Evolutionary conservation across 805 yeast species (phyloP), one percentile per base, ranked within the genome.

Genomic region (Candida xyloterini): DNA sequence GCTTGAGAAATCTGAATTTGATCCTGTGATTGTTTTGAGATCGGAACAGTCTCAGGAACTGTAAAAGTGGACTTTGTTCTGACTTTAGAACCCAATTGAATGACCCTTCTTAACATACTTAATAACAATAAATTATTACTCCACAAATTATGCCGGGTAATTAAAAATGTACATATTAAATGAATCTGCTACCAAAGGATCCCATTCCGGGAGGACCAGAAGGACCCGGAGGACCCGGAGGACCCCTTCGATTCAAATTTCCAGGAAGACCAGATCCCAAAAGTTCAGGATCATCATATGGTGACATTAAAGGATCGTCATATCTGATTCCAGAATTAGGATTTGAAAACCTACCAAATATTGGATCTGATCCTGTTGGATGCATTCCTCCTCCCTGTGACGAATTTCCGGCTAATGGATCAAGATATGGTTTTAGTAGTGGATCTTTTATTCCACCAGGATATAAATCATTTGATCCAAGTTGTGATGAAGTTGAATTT

Each of bases 401-500:
- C 6, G 38, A 18, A 22, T 44, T 38, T 0, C 44, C 34, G 3
- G 49, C 40, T 6, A 57, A 47, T 3, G 78, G 78, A 47, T 73
- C 78, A 4, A 71, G 27, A 30, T 50, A 67, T 1, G 77, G 75
- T 40, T 57, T 58, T 46, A 74, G 44, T 2, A 50, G 46, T 3
- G 81, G 81, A 37, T 71, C 53, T 38, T 59, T 56, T 13, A 46
- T 37, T 8, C 59, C 59, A 54, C 44, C 63, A 49, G 82, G 83
- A 43, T 72, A 64, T 30, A 76, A 57, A 52, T 79, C 84, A 10
- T 65, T 53, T 23, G 68, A 72, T 0, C 84, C 84, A 27, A 74
- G 65, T 7, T 32, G 32, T 0, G 66, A 18, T 18, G 20, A 18
- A 18, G 6, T 47, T 16, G 39, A 46, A 16, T 16, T 28, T 8